These are phyloP conservation scores for Phytophthora multivora DNA, from an alignment of 352 stramenopile genomes.

Conservation along the genomic window DNA sequence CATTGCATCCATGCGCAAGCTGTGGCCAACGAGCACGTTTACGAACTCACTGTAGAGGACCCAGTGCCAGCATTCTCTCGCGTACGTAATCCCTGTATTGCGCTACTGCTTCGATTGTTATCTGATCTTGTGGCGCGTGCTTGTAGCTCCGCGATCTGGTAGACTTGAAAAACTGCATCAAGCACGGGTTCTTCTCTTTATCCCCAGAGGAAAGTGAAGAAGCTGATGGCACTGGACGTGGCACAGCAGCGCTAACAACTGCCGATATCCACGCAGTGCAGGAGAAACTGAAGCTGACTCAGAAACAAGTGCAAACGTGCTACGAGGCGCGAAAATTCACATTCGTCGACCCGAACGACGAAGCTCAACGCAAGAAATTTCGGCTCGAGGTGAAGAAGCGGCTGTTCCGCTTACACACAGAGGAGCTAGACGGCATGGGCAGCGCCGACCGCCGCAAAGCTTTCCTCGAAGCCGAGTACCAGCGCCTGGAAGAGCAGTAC, in stretches of 20 bases:
- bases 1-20: constrained; percentile 66
- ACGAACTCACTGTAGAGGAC: constrained; percentile 88
- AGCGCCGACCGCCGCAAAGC: constrained; percentile 73
- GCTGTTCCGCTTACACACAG: constrained; percentile 65
- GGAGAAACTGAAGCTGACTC: constrained; percentile 77
- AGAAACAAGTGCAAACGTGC: constrained; percentile 77
- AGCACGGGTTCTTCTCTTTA: constrained; percentile 65
- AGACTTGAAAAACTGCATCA: constrained; percentile 65
- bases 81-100: constrained; percentile 32
- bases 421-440: constrained; percentile 78
- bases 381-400: constrained; percentile 85
- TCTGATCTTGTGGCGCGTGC: background rate
- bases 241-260: constrained; percentile 46
- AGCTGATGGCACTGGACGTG: constrained; percentile 26
- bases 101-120: background rate
- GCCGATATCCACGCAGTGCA: constrained; percentile 71
- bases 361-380: constrained; percentile 63
- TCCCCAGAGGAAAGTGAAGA: constrained; percentile 29
- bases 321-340: constrained; percentile 79
- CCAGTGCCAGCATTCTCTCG: constrained; percentile 77
- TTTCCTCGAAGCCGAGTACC: constrained; percentile 76
- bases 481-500: constrained; percentile 58
- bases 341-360: constrained; percentile 57
- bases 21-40: constrained; percentile 56
- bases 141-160: constrained; percentile 74